Percentiles rank a stretch among this genome's conserved stretches.
These are phyloP conservation scores for Syncephalastrum sp. DNA, from an alignment of 371 early-diverging fungal genomes.

Conservation along the genomic window DNA sequence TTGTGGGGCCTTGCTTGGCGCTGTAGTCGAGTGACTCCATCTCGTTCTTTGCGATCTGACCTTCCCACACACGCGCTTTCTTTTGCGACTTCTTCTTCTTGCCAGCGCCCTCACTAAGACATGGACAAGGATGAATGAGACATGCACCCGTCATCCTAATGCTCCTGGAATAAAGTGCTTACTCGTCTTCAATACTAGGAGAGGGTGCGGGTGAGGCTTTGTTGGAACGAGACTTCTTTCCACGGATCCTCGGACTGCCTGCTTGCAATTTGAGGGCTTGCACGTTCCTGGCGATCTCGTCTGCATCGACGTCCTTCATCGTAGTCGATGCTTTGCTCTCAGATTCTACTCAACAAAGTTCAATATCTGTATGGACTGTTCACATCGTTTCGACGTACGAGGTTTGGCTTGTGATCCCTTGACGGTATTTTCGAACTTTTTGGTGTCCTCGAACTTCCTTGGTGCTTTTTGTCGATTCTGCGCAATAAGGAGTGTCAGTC, in stretches of 20 bases:
- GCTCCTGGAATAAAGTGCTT: neutral
- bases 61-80: constrained; percentile 65
- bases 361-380: neutral
- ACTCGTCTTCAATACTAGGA: constrained; percentile 24
- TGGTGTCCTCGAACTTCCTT: constrained; percentile 82
- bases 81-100: constrained; percentile 54
- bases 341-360: neutral
- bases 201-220: constrained; percentile 36
- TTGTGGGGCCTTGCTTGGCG: constrained; percentile 22
- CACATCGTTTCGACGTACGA: constrained; percentile 22
- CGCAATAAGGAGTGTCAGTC: constrained; percentile 1
- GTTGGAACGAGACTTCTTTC: constrained; percentile 24
- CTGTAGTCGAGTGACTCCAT: constrained; percentile 72
- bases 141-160: neutral
- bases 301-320: constrained; percentile 45
- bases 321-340: neutral
- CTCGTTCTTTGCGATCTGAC: constrained; percentile 60
- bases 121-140: neutral
- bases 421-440: constrained; percentile 73
- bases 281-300: constrained; percentile 65
- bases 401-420: constrained; percentile 69
- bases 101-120: neutral
- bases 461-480: constrained; percentile 57
- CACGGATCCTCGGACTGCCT: constrained; percentile 34
- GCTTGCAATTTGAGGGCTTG: constrained; percentile 43